Percentiles rank a stretch among this genome's conserved stretches.
These are phyloP conservation scores for Komagataella mondaviorum DNA, from an alignment of 805 yeast genomes.

Conservation along the genomic window DNA sequence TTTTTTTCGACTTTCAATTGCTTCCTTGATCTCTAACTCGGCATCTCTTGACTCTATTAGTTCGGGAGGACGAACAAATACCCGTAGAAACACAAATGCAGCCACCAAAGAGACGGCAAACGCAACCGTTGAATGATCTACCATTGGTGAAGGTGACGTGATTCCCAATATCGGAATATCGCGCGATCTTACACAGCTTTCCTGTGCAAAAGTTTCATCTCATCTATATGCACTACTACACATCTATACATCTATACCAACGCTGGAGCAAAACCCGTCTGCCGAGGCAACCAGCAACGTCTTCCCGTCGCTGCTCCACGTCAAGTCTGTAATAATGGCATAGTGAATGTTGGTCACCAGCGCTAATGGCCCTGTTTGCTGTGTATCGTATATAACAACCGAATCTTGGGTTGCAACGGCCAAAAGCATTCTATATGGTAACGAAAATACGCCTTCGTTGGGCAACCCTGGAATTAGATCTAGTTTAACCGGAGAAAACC, in stretches of 20 bases:
- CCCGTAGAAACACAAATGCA: constrained; percentile 48
- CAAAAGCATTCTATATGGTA: constrained; percentile 74
- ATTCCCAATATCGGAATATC: not conserved
- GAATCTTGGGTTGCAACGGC: constrained; percentile 92
- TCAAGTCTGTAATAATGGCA: constrained; percentile 74
- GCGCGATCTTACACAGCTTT: not conserved
- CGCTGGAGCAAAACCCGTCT: constrained; percentile 81
- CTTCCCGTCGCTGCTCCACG: constrained; percentile 74
- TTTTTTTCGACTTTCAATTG: constrained; percentile 3
- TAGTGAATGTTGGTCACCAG: constrained; percentile 72
- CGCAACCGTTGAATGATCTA: constrained; percentile 43
- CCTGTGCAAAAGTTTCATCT: not conserved
- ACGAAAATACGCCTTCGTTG: constrained; percentile 24
- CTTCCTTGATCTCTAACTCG: not conserved
- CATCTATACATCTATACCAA: constrained; percentile 32
- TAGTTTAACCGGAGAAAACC: constrained; percentile 63
- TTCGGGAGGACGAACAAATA: constrained; percentile 44
- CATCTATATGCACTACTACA: not conserved
- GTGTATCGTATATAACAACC: constrained; percentile 73
- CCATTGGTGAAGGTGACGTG: constrained; percentile 6
- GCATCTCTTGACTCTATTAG: constrained; percentile 2
- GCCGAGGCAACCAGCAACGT: constrained; percentile 66
- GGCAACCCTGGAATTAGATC: constrained; percentile 13
- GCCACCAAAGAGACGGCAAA: constrained; percentile 33
- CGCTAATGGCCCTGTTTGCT: constrained; percentile 53